Percentiles rank a stretch among this genome's conserved stretches.
phyloP scores from a whole-genome alignment of 2,329 filamentous ascomycete species.

The Epichloe typhina region DNA sequence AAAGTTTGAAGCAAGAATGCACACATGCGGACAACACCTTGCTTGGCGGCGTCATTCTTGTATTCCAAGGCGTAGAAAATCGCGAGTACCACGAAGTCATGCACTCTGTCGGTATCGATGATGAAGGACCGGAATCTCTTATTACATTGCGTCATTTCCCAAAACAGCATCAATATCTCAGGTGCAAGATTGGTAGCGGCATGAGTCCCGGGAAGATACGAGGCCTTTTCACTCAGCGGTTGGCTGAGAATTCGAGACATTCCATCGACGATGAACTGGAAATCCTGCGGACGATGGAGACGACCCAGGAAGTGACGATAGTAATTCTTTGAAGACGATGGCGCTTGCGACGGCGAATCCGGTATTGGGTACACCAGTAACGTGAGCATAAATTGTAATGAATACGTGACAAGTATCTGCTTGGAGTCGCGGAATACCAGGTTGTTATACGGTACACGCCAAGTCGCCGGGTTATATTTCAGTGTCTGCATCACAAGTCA shows the following conservation, averaged over 20 bases:
- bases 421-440: conserved; percentile 85
- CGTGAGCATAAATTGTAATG: conserved; percentile 77
- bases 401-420: conserved; percentile 82
- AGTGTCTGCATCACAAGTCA: conserved; percentile 47
- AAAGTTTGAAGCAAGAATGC: conserved; percentile 92
- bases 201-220: conserved; percentile 78
- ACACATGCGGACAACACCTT: conserved; percentile 91
- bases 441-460: conserved; percentile 88
- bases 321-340: conserved; percentile 63
- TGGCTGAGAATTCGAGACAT: conserved; percentile 90
- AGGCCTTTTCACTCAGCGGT: conserved; percentile 75
- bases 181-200: conserved; percentile 74
- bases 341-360: conserved; percentile 50
- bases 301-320: conserved; percentile 88
- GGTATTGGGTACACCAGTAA: conserved; percentile 79
- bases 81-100: conserved; percentile 84
- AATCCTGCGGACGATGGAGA: conserved; percentile 85
- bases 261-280: conserved; percentile 91
- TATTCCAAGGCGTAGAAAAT: conserved; percentile 89
- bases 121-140: conserved; percentile 94
- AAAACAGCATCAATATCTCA: conserved; percentile 94
- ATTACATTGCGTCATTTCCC: conserved; percentile 95
- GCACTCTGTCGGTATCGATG: conserved; percentile 83
- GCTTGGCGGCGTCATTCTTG: conserved; percentile 72
- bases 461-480: conserved; percentile 90